Percentiles rank a stretch among this genome's conserved stretches.
These are phyloP conservation scores for Flaveria floridana DNA, from an alignment of 140 eudicot genomes.

Conservation along the genomic window DNA sequence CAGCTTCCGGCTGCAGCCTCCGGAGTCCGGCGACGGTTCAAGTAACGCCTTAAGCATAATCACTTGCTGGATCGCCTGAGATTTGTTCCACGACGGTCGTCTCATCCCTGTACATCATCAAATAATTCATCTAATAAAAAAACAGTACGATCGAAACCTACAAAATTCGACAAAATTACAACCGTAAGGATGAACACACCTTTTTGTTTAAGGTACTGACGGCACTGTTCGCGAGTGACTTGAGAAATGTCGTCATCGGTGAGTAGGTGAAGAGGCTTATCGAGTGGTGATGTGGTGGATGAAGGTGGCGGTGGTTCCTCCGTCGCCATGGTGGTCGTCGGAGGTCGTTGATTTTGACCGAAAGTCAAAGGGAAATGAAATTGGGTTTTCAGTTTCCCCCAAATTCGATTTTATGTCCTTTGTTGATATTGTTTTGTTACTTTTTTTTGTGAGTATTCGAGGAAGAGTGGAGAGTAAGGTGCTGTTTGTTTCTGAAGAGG, in stretches of 20 bases:
- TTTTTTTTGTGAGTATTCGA: no score
- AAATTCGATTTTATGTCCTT: no score
- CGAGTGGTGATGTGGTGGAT: slow-evolving; percentile 49
- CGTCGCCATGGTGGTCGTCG: slow-evolving; percentile 47
- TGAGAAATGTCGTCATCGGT: slow-evolving; percentile 95
- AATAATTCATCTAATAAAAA: background rate
- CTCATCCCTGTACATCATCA: slow-evolving; percentile 68
- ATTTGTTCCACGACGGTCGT: slow-evolving; percentile 96
- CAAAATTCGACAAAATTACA: background rate
- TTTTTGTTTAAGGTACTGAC: slow-evolving; percentile 86
- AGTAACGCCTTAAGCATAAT: slow-evolving; percentile 81
- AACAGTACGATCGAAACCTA: background rate
- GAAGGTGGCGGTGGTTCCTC: slow-evolving; percentile 41
- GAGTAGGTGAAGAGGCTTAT: slow-evolving; percentile 78
- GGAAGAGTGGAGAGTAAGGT: no score
- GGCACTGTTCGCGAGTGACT: slow-evolving; percentile 97
- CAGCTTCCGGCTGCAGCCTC: slow-evolving; percentile 37
- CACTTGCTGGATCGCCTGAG: slow-evolving; percentile 98
- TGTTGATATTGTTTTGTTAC: no score
- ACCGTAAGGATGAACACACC: slow-evolving; percentile 37
- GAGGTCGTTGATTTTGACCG: background rate
- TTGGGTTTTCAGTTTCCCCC: no score
- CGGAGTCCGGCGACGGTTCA: slow-evolving; percentile 63
- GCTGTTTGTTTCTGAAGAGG: no score
- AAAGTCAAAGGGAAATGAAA: no score